phyloP scores from a whole-genome alignment of 2,329 filamentous ascomycete genomes.

The Xylariomycetidae sp. region DNA sequence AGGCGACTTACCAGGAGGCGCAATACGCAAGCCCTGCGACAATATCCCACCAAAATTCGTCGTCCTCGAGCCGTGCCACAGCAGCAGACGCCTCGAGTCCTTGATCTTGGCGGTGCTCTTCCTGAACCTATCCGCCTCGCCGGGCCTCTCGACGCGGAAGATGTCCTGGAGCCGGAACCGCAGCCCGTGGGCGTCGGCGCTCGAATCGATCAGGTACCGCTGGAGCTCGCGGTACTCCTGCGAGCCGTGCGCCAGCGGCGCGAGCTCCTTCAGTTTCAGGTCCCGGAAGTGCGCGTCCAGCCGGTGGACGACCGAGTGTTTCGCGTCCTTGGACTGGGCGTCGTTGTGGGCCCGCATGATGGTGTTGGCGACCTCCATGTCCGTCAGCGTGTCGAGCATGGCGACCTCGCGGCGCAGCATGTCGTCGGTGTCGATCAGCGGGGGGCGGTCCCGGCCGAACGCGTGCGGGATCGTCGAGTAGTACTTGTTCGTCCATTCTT shows the following conservation, averaged over 20 bases:
- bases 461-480: slow-evolving; percentile 76
- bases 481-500: slow-evolving; percentile 67
- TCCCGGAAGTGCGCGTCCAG: slow-evolving; percentile 68
- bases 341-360: slow-evolving; percentile 73
- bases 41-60: slow-evolving; percentile 84
- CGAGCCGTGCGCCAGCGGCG: slow-evolving; percentile 51
- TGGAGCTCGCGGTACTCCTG: slow-evolving; percentile 60
- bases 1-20: slow-evolving; percentile 51
- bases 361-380: slow-evolving; percentile 75
- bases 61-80: slow-evolving; percentile 78
- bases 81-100: slow-evolving; percentile 57
- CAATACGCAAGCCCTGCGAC: slow-evolving; percentile 76
- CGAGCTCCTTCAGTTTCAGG: slow-evolving; percentile 70
- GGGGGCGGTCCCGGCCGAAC: slow-evolving; percentile 69
- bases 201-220: slow-evolving; percentile 61
- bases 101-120: slow-evolving; percentile 46
- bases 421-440: slow-evolving; percentile 52
- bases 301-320: slow-evolving; percentile 46
- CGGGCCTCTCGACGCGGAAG: slow-evolving; percentile 72
- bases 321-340: slow-evolving; percentile 35
- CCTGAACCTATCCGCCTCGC: slow-evolving; percentile 65
- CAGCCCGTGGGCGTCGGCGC: slow-evolving; percentile 59
- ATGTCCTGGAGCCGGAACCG: slow-evolving; percentile 63
- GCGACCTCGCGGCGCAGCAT: slow-evolving; percentile 69
- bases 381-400: slow-evolving; percentile 69